Evolutionary conservation across 768 basidiomycete genomes (phyloP).

Genomic region (Lactifluus echinatus): DNA sequence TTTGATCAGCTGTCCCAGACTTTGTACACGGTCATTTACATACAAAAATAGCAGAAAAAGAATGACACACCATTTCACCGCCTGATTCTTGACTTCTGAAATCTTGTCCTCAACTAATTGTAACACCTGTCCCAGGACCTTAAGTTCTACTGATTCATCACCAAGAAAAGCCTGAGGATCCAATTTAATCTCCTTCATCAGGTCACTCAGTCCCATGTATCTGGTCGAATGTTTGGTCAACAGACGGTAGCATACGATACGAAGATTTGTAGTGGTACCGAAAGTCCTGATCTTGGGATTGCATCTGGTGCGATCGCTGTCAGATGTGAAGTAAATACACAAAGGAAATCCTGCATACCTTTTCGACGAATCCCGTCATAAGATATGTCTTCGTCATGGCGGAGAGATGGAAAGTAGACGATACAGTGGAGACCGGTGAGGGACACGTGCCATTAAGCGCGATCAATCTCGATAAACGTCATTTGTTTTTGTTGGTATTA

Average conservation of each 20-base stretch:
- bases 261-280: slow-evolving; percentile 40
- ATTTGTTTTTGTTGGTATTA: too few relatives aligned
- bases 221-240: slow-evolving; percentile 33
- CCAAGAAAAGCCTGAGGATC: slow-evolving; percentile 68
- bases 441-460: background rate
- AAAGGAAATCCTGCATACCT: slow-evolving; percentile 34
- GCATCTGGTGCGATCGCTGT: slow-evolving; percentile 48
- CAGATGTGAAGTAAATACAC: background rate
- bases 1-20: slow-evolving; percentile 85
- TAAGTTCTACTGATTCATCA: slow-evolving; percentile 80
- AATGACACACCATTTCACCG: slow-evolving; percentile 76
- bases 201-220: slow-evolving; percentile 94
- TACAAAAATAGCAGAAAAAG: background rate
- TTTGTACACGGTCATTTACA: slow-evolving; percentile 25
- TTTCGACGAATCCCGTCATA: slow-evolving; percentile 79
- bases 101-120: slow-evolving; percentile 88
- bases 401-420: slow-evolving; percentile 13
- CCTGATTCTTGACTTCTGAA: slow-evolving; percentile 96
- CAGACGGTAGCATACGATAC: slow-evolving; percentile 7
- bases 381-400: slow-evolving; percentile 79
- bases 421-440: background rate
- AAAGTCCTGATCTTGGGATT: slow-evolving; percentile 86
- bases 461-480: background rate
- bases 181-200: slow-evolving; percentile 80
- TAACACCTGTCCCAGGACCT: slow-evolving; percentile 77